Evolutionary conservation across 164 flowering plant genomes (phyloP), one percentile per base, ranked within the genome.

Genomic region (Protea cynaroides): DNA sequence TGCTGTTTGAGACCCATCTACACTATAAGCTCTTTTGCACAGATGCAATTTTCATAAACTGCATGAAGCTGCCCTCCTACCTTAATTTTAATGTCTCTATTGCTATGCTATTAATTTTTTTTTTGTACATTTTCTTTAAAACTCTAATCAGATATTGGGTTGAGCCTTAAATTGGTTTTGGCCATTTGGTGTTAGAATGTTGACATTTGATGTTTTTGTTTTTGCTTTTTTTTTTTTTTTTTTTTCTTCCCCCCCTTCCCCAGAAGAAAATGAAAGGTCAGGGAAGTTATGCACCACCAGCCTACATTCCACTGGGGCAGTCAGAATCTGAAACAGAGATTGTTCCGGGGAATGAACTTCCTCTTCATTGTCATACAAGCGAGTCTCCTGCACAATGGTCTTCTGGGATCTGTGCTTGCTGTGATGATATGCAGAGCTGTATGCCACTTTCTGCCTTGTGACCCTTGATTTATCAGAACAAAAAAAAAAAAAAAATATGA

Each of bases 341-440:
- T 61, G 73, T 54, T 47, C 63, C 71, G 0, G 36, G 21, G 15
- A 60, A 69, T 23, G 81, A 62, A 5, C 64, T 5, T n/a, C 61
- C 78, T 15, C 59, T 49, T 44, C 59, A 21, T 56, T 57, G 21
- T 59, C 70, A 25, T 25, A 53, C 2, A 2, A 55, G 69, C 25
- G 76, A 65, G 58, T 78, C 53, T 25, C 75, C 76, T 0, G 43
- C 60, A 9, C 88, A 86, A 65, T 92, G 95, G 98, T 83, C 86
- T 52, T 92, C 98, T 66, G 98, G 98, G 75, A 89, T 92, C 65
- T 92, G 96, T 79, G 98, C 98, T 64, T 92, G 98, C 63, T 92
- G 76, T 62, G 98, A 92, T 79, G 98, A 92, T 75, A 80, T 84
- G 79, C 96, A 76, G 79, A 92, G 96, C 84, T 92, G 96, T 92